Evolutionary conservation across 352 stramenopile species (phyloP), one percentile per base, ranked within the genome.

Genomic region (Phytophthora capsici): DNA sequence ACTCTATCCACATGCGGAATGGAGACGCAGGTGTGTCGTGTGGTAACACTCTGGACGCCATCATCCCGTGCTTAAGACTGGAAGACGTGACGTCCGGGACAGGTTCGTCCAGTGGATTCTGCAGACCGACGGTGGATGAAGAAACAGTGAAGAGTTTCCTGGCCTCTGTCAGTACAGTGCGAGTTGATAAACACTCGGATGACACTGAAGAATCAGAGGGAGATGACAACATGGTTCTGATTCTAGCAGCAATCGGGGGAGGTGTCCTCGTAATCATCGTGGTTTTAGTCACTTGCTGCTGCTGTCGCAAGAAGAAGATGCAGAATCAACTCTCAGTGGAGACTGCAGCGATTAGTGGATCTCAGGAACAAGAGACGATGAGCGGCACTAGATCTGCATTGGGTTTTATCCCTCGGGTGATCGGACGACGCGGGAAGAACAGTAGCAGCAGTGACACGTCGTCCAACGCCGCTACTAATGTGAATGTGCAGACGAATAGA

Each of bases 1-100:
- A 75, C 28, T 75, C 65, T 7, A 83, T 88, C 44, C 71, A 85
- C 67, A 80, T 88, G 76, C 51, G 58, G 13, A 62, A 71, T 45
- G 57, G 36, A 28, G 54, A 73, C 26, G 41, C 17, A 23, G 56
- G 62, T 30, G 51, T 51, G 6, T 66, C 43, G 8, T 80, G 75
- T 44, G 49, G 36, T 25, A 78, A 37, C 48, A 64, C 71, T 26
- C 51, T 75, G 50, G 78, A 85, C 43, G 45, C 58, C 1, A 73
- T 88, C 36, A 75, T 84, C 25, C 78, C 78, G 32, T 88, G 78
- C 40, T 45, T 79, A 9, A 43, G 57, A 41, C 51, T 83, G 22
- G 37, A 63, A 13, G 48, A 73, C 16, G 40, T 53, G 20, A 44
- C 48, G 1, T 34, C 28, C 28, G 28, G 28, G 28, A 47, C 28